These are phyloP conservation scores for Marvania coccoides DNA, from an alignment of 139 green algal genomes.

Conservation along the genomic window DNA sequence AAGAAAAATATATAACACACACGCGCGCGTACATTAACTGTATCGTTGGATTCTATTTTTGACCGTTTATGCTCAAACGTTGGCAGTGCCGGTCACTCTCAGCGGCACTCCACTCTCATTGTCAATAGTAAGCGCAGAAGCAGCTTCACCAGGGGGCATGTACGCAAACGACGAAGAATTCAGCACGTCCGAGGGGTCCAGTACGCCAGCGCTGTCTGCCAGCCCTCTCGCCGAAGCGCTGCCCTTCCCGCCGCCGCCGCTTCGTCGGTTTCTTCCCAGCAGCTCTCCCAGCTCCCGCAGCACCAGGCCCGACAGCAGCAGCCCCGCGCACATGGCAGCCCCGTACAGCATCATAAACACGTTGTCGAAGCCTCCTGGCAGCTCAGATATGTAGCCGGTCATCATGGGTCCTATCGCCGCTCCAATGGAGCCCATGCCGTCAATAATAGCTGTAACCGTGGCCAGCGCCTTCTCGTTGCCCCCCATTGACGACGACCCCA, in stretches of 20 bases:
- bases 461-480: conserved; percentile 84
- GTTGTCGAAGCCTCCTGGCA: conserved; percentile 67
- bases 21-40: too few species aligned
- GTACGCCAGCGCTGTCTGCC: not conserved
- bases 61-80: too few species aligned
- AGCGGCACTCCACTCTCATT: conserved; percentile 17
- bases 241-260: not conserved
- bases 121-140: not conserved
- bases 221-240: not conserved
- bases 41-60: too few species aligned
- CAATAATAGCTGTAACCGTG: conserved; percentile 96
- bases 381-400: conserved; percentile 75
- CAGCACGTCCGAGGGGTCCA: not conserved
- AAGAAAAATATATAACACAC: too few species aligned
- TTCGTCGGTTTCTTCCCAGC: not conserved
- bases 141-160: not conserved
- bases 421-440: conserved; percentile 90
- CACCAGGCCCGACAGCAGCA: conserved; percentile 24
- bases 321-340: conserved; percentile 42
- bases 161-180: not conserved
- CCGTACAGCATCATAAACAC: conserved; percentile 87
- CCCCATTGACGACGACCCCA: conserved; percentile 64
- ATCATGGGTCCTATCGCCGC: conserved; percentile 85
- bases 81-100: too few species aligned
- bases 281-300: conserved; percentile 3